These are phyloP conservation scores for Candida xiaguanensis DNA, from an alignment of 805 yeast genomes.

Conservation along the genomic window DNA sequence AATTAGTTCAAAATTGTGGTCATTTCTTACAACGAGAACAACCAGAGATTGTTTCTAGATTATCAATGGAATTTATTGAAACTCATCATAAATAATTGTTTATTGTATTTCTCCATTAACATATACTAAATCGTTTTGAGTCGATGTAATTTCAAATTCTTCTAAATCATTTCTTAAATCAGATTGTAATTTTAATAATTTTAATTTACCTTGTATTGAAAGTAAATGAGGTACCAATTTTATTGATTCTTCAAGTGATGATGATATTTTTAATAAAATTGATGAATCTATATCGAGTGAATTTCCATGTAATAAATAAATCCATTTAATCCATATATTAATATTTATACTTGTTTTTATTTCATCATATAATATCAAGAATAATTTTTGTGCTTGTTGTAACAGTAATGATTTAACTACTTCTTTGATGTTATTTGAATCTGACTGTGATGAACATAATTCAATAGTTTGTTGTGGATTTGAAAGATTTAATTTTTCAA, in stretches of 20 bases:
- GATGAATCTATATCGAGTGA: conserved; percentile 19
- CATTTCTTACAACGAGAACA: conserved; percentile 41
- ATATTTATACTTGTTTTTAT: conserved; percentile 27
- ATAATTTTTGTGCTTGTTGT: conserved; percentile 19
- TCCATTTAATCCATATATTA: conserved; percentile 74
- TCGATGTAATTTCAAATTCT: conserved; percentile 15
- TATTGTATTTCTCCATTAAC: conserved; percentile 41
- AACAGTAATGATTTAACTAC: conserved; percentile 31
- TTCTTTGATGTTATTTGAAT: conserved; percentile 28
- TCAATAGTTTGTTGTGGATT: conserved; percentile 15
- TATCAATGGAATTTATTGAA: conserved; percentile 27
- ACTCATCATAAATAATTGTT: conserved; percentile 8
- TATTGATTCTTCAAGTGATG: conserved; percentile 52
- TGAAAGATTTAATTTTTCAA: conserved; percentile 13
- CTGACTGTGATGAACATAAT: conserved; percentile 26
- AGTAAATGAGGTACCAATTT: conserved; percentile 63
- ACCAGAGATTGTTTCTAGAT: conserved; percentile 24
- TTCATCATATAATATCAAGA: conserved; percentile 22
- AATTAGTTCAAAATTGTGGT: conserved; percentile 25
- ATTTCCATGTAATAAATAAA: conserved; percentile 67
- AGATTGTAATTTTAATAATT: conserved; percentile 72
- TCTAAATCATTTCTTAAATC: conserved; percentile 47
- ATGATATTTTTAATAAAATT: conserved; percentile 54
- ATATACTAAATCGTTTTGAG: conserved; percentile 21
- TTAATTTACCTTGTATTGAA: conserved; percentile 82